Evolutionary conservation across 1,284 basidiomycete species (phyloP).

Genomic region (Phlebopus sp.): DNA sequence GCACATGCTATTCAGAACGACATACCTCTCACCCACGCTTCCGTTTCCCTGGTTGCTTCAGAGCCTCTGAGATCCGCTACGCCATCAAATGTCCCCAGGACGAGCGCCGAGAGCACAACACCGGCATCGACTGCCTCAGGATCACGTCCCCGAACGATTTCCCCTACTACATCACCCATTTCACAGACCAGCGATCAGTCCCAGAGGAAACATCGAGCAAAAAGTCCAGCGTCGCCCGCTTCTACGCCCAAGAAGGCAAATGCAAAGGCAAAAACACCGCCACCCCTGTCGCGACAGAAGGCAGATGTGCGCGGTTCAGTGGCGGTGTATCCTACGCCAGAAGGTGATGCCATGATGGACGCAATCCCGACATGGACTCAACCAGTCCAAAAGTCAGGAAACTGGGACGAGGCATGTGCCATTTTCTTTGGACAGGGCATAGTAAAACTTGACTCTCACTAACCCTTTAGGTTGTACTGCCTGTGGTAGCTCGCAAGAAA

Average conservation of each 20-base stretch:
- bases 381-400: slow-evolving; percentile 58
- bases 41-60: slow-evolving; percentile 29
- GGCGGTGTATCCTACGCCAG: slow-evolving; percentile 61
- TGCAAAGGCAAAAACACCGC: slow-evolving; percentile 33
- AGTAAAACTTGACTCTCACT: slow-evolving; percentile 12
- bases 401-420: slow-evolving; percentile 73
- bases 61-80: slow-evolving; percentile 18
- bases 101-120: slow-evolving; percentile 29
- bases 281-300: slow-evolving; percentile 28
- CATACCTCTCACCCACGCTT: slow-evolving; percentile 40
- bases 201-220: slow-evolving; percentile 40
- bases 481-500: slow-evolving; percentile 80
- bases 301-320: slow-evolving; percentile 42
- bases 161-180: slow-evolving; percentile 22
- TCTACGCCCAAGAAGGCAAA: slow-evolving; percentile 39
- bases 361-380: slow-evolving; percentile 79
- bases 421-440: neutral
- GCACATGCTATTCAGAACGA: slow-evolving; percentile 11
- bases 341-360: slow-evolving; percentile 46
- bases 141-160: slow-evolving; percentile 17
- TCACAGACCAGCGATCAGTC: slow-evolving; percentile 30
- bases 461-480: slow-evolving; percentile 51
- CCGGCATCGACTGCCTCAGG: slow-evolving; percentile 19
- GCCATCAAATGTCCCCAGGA: slow-evolving; percentile 26
- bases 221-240: slow-evolving; percentile 39